phyloP scores from a whole-genome alignment of 345 rosid species.

The Carallia pectinifolia region DNA sequence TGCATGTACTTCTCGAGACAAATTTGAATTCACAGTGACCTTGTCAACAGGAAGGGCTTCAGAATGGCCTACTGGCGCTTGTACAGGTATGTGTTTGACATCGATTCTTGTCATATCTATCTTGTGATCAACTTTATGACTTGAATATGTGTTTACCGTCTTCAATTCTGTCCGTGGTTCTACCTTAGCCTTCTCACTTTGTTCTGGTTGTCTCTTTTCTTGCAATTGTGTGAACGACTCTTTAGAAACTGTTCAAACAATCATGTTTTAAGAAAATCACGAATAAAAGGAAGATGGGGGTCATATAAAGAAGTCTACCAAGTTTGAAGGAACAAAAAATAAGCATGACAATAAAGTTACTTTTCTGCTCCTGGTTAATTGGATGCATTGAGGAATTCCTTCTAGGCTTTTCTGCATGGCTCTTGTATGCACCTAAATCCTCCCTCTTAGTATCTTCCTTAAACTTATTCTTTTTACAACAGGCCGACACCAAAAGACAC shows the following conservation, averaged over 20 bases:
- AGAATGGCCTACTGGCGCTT: slow-evolving; percentile 50
- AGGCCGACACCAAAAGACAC: slow-evolving; percentile 47
- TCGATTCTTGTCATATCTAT: slow-evolving; percentile 14
- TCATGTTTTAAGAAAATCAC: slow-evolving; percentile 9
- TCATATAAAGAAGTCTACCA: background rate
- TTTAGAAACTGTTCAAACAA: slow-evolving; percentile 40
- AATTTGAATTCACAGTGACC: slow-evolving; percentile 38
- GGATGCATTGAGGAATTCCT: slow-evolving; percentile 38
- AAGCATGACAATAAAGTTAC: slow-evolving; percentile 28
- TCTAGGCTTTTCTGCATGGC: slow-evolving; percentile 27
- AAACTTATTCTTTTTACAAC: slow-evolving; percentile 39
- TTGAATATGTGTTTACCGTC: slow-evolving; percentile 32
- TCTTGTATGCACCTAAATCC: slow-evolving; percentile 20
- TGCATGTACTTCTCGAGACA: slow-evolving; percentile 21
- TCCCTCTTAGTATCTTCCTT: slow-evolving; percentile 27
- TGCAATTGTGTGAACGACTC: slow-evolving; percentile 37
- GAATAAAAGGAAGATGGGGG: background rate
- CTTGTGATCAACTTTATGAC: slow-evolving; percentile 26
- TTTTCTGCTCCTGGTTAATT: slow-evolving; percentile 37
- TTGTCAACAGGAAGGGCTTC: slow-evolving; percentile 33
- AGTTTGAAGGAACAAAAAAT: slow-evolving; percentile 3
- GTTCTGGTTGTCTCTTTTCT: slow-evolving; percentile 38
- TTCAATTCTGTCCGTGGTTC: slow-evolving; percentile 34
- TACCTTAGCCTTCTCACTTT: slow-evolving; percentile 28
- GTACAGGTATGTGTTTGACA: slow-evolving; percentile 26